Conservation (phyloP, 768 basidiomycete genomes). For the Agaricus sinodeliciosus region DNA sequence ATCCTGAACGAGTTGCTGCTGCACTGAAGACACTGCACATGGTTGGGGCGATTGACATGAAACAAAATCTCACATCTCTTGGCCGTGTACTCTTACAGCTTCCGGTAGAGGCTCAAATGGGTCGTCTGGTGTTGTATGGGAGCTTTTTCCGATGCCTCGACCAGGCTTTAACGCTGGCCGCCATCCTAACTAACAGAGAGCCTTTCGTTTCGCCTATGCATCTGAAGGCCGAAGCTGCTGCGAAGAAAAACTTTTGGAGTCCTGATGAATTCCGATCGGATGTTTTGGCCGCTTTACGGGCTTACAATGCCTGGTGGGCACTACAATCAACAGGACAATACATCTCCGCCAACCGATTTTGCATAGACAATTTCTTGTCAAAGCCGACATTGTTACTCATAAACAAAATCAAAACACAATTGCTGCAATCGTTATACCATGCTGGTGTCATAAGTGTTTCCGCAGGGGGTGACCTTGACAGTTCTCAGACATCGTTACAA, state of each 20-base stretch:
- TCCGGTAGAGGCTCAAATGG: conserved; percentile 87
- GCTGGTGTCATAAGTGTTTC: conserved; percentile 81
- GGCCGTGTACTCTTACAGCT: conserved; percentile 85
- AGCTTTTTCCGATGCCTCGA: conserved; percentile 92
- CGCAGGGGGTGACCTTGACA: conserved; percentile 48
- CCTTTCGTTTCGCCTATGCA: conserved; percentile 84
- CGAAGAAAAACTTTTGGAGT: conserved; percentile 73
- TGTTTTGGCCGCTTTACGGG: conserved; percentile 68
- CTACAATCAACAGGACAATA: conserved; percentile 65
- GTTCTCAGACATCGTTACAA: conserved; percentile 12
- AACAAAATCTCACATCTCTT: conserved; percentile 75
- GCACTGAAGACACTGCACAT: conserved; percentile 76
- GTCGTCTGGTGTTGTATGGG: conserved; percentile 83
- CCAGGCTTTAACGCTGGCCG: conserved; percentile 83
- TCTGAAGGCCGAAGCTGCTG: conserved; percentile 62
- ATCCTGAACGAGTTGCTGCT: conserved; percentile 61
- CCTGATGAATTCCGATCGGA: conserved; percentile 81
- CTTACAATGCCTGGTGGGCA: conserved; percentile 78
- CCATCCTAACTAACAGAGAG: conserved; percentile 83
- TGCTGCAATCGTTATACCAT: conserved; percentile 69
- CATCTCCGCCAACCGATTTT: conserved; percentile 65
- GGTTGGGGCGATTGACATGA: conserved; percentile 80
- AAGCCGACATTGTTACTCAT: conserved; percentile 81
- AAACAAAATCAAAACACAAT: conserved; percentile 70
- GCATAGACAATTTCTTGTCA: conserved; percentile 79